Evolutionary conservation across 805 yeast species (phyloP), one percentile per base, ranked within the genome.

Genomic region (Millerago galiae): DNA sequence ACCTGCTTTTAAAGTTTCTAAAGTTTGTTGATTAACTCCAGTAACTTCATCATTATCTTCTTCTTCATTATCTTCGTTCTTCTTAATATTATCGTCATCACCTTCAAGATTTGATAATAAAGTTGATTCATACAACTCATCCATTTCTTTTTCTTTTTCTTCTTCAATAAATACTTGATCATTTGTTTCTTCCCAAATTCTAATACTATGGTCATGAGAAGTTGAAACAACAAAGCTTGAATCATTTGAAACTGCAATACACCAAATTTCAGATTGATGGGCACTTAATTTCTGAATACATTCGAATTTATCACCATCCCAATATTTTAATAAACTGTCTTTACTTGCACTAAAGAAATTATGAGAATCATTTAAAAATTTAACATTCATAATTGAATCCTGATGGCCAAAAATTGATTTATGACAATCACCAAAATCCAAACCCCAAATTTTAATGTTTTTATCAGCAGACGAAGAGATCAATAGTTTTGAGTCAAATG

Each of bases 381-480:
- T 75, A 26, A 91, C 95, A 49, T 75, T 73, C 95, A 91, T 87
- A 45, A 93, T 86, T 3, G 96, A 83, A 61, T 93, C 99, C 57
- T 89, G 95, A 61, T 93, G 99, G 1, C 95, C 99, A 62, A 93
- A 93, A 24, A 93, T 78, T 2, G 98, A 91, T 60, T 83, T 84
- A 63, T 93, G 99, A 70, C 99, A 93, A 64, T 93, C 99, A 65
- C 99, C 99, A 64, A 93, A 93, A 62, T 93, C 99, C 45, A 93
- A 68, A 40, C 99, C 99, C 99, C 99, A 93, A 44, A 93, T 84
- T 65, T 95, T 89, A 59, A 93, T 86, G 63, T 93, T 93, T 63
- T 93, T 93, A 65, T 93, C 99, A 0, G 99, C 99, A 1, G 97
- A 88, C 4, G 96, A 86, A 0, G 98, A 87, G 41, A 91, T 79